Evolutionary conservation across 148 eudicot genomes (phyloP).

Genomic region (Cornus suecica): DNA sequence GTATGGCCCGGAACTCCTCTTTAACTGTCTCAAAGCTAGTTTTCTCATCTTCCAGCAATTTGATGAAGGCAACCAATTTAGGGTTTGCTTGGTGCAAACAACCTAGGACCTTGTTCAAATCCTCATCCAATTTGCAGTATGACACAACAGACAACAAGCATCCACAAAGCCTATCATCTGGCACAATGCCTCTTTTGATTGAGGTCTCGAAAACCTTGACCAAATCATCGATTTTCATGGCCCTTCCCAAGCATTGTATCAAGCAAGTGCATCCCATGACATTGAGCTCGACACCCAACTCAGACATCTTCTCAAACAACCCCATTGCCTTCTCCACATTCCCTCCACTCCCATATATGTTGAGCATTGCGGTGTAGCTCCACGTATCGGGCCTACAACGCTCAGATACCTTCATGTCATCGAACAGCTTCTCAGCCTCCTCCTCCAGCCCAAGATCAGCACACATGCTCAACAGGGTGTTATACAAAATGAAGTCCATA

Average conservation of each 20-base stretch:
- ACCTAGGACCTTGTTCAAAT: constrained; percentile 48
- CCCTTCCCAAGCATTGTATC: constrained; percentile 87
- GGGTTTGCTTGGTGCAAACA: constrained; percentile 72
- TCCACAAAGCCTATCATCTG: constrained; percentile 88
- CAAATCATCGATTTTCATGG: constrained; percentile 68
- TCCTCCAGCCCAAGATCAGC: constrained; percentile 92
- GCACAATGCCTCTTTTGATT: constrained; percentile 55
- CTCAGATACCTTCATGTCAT: constrained; percentile 76
- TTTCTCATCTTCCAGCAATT: constrained; percentile 34
- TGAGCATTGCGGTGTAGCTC: constrained; percentile 95
- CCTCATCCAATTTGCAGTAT: constrained; percentile 52
- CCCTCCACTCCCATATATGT: constrained; percentile 81
- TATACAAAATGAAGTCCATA: constrained; percentile 82
- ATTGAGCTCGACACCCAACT: constrained; percentile 57
- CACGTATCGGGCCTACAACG: constrained; percentile 71
- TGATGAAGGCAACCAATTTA: constrained; percentile 55
- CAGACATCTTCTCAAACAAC: constrained; percentile 69
- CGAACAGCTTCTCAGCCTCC: constrained; percentile 80
- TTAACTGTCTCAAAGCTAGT: constrained; percentile 49
- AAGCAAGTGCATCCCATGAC: constrained; percentile 95
- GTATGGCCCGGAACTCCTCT: constrained; percentile 62
- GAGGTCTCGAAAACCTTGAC: constrained; percentile 61
- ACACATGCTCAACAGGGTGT: constrained; percentile 93
- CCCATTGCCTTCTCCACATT: constrained; percentile 80
- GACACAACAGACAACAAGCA: constrained; percentile 86